phyloP scores from a whole-genome alignment of 1,139 yeast genomes.

The Suhomyces yuchorum region DNA sequence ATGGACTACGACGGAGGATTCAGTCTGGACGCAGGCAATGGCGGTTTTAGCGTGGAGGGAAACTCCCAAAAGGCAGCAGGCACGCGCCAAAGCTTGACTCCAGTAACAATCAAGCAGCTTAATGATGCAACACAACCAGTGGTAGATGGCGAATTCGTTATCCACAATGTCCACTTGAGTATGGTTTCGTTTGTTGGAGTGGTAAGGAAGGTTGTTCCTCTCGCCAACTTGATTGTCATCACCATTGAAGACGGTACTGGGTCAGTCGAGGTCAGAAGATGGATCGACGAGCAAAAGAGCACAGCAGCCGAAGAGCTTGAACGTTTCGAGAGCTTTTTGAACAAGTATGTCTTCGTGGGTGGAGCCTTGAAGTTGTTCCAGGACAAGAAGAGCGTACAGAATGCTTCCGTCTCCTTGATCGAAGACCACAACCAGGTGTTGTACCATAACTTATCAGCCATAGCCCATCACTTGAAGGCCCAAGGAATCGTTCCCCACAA shows the following conservation, averaged over 20 bases:
- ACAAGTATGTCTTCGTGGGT: slow-evolving; percentile 64
- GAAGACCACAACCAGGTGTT: slow-evolving; percentile 74
- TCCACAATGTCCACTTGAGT: slow-evolving; percentile 64
- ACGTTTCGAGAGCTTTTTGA: slow-evolving; percentile 32
- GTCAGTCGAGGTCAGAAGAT: slow-evolving; percentile 64
- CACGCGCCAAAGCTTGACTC: slow-evolving; percentile 57
- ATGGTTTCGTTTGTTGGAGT: slow-evolving; percentile 68
- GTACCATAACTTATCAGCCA: slow-evolving; percentile 76
- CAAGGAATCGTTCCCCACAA: slow-evolving; percentile 36
- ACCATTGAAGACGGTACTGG: slow-evolving; percentile 89
- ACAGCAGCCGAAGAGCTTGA: slow-evolving; percentile 35
- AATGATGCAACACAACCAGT: slow-evolving; percentile 63
- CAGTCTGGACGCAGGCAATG: slow-evolving; percentile 24
- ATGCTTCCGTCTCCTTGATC: slow-evolving; percentile 61
- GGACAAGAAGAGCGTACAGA: slow-evolving; percentile 65
- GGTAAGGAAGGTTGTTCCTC: slow-evolving; percentile 59
- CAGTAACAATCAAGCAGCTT: slow-evolving; percentile 83
- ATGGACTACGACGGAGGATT: slow-evolving; percentile 34
- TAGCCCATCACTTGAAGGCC: slow-evolving; percentile 60
- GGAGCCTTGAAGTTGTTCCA: slow-evolving; percentile 75
- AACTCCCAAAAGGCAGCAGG: slow-evolving; percentile 38
- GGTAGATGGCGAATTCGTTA: slow-evolving; percentile 74
- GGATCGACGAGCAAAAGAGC: slow-evolving; percentile 59
- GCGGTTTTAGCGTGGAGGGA: slow-evolving; percentile 35
- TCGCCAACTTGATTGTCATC: slow-evolving; percentile 54